phyloP scores from a whole-genome alignment of 2,329 filamentous ascomycete species.

The Diaporthe helianthi region DNA sequence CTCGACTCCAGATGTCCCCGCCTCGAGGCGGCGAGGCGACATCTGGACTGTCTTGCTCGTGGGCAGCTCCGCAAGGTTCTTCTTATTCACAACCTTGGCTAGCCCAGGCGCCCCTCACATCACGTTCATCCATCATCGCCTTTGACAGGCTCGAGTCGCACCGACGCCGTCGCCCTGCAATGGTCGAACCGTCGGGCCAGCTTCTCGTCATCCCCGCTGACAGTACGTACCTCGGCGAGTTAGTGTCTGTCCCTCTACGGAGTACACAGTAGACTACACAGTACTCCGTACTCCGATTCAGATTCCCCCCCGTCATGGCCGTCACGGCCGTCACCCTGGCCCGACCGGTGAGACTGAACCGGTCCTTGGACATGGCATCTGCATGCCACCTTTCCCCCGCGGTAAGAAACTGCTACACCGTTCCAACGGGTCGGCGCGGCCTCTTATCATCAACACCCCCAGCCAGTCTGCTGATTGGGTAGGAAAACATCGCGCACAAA shows the following conservation, averaged over 20 bases:
- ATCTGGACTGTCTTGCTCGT: neutral
- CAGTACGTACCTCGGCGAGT: too few species aligned
- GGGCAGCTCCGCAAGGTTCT: neutral
- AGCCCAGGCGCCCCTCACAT: neutral
- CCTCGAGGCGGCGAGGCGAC: neutral
- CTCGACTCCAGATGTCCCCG: neutral
- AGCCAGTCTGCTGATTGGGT: neutral
- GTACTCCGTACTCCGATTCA: too few species aligned
- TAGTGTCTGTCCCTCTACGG: too few species aligned
- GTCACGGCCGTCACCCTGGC: conserved; percentile 9
- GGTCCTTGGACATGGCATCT: too few species aligned
- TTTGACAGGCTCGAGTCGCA: conserved; percentile 28
- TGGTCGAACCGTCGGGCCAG: neutral
- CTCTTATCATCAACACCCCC: conserved; percentile 18
- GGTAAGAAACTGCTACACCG: conserved; percentile 2
- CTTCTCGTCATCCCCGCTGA: too few species aligned
- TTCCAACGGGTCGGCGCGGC: conserved; percentile 15
- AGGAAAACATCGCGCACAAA: neutral
- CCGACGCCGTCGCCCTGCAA: neutral
- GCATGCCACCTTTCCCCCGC: neutral
- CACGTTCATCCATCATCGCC: conserved; percentile 27
- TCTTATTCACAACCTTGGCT: neutral
- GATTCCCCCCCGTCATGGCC: neutral
- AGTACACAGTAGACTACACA: neutral
- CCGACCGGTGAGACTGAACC: conserved; percentile 18